A percentile compares a stretch with the other conserved stretches of the same genome.
Conservation (phyloP, 352 stramenopile species). For the Phytophthora foliorum region DNA sequence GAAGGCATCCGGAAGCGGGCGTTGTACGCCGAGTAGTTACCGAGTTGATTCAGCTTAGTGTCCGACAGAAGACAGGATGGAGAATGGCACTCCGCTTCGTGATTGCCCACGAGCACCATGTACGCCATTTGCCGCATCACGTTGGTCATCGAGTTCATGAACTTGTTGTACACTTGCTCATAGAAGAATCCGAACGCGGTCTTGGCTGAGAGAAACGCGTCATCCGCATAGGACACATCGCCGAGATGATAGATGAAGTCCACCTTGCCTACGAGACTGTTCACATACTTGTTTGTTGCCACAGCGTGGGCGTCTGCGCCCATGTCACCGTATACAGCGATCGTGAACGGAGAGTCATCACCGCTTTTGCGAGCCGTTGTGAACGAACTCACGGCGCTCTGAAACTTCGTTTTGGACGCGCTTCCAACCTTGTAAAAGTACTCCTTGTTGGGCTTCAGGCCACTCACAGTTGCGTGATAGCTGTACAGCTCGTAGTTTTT, state of each 20-base stretch:
- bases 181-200: conserved; percentile 42
- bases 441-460: conserved; percentile 42
- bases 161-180: conserved; percentile 67
- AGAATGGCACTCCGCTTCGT: conserved; percentile 70
- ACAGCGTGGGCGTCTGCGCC: conserved; percentile 35
- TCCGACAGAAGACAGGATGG: conserved; percentile 38
- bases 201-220: conserved; percentile 30
- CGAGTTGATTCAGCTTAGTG: conserved; percentile 36
- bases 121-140: conserved; percentile 58
- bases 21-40: conserved; percentile 72
- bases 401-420: conserved; percentile 18
- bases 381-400: conserved; percentile 38
- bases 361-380: conserved; percentile 37
- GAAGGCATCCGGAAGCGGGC: conserved; percentile 51
- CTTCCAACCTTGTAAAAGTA: conserved; percentile 50
- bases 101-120: conserved; percentile 80
- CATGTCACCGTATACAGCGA: conserved; percentile 44
- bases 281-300: conserved; percentile 49
- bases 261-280: conserved; percentile 26
- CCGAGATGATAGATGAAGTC: conserved; percentile 48
- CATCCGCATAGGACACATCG: conserved; percentile 46
- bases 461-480: conserved; percentile 53
- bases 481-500: conserved; percentile 54
- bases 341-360: conserved; percentile 33
- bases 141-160: conserved; percentile 65